Evolutionary conservation across 1,284 basidiomycete genomes (phyloP).

Genomic region (Schizopora paradoxa): DNA sequence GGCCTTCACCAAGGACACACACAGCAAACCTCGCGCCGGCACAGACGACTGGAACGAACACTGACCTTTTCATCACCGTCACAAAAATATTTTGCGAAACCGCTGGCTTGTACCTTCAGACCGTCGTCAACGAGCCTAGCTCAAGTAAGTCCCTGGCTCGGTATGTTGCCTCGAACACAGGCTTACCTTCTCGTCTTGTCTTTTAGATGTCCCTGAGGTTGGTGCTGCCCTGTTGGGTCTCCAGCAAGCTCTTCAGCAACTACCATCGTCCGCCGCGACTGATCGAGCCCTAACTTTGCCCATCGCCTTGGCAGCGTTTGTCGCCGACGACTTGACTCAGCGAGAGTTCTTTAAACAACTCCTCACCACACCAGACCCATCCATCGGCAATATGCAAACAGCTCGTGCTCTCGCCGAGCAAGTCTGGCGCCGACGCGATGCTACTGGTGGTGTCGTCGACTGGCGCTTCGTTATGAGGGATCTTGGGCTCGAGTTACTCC

Average conservation of each 20-base stretch:
- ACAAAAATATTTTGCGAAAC: slow-evolving; percentile 63
- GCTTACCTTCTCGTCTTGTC: slow-evolving; percentile 10
- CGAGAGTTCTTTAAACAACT: slow-evolving; percentile 58
- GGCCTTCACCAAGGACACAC: too few species aligned
- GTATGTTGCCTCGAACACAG: too few species aligned
- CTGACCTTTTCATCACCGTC: too few species aligned
- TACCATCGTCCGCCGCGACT: slow-evolving; percentile 45
- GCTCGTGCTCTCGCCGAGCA: slow-evolving; percentile 57
- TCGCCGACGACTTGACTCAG: slow-evolving; percentile 57
- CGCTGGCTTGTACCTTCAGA: slow-evolving; percentile 64
- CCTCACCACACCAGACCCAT: slow-evolving; percentile 49
- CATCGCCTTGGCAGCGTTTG: slow-evolving; percentile 62
- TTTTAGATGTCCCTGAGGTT: slow-evolving; percentile 69
- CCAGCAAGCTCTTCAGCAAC: slow-evolving; percentile 44
- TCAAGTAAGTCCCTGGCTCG: slow-evolving; percentile 53
- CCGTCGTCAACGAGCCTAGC: slow-evolving; percentile 60
- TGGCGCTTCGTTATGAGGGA: slow-evolving; percentile 58
- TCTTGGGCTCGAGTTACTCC: slow-evolving; percentile 45
- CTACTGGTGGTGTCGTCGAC: slow-evolving; percentile 47
- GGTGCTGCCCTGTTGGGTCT: slow-evolving; percentile 48
- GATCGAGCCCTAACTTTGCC: slow-evolving; percentile 70
- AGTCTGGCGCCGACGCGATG: slow-evolving; percentile 62
- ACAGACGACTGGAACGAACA: too few species aligned
- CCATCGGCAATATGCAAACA: slow-evolving; percentile 57
- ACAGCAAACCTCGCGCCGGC: too few species aligned